Evolutionary conservation across 495 filamentous ascomycete species (phyloP).

Genomic region (Trichoderma reesei): DNA sequence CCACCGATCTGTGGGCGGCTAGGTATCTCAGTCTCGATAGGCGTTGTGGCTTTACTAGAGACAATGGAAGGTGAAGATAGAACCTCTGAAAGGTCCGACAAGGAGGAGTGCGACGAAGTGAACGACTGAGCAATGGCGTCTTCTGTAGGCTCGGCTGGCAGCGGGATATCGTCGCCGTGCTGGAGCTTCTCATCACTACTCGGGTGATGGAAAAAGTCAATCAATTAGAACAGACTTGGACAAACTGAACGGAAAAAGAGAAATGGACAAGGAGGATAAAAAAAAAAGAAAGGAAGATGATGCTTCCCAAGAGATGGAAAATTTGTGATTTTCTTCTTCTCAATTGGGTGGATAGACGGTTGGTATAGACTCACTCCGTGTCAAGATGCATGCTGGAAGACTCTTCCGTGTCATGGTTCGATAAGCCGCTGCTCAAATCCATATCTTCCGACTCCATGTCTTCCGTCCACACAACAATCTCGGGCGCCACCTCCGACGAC

Average conservation of each 20-base stretch:
- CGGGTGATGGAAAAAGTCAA: not conserved
- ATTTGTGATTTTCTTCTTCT: not conserved
- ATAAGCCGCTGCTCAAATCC: constrained; percentile 12
- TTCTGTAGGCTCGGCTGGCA: not conserved
- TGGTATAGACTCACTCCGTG: not conserved
- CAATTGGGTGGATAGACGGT: not conserved
- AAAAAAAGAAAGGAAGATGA: not conserved
- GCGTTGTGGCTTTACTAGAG: constrained; percentile 49
- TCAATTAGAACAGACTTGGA: no score
- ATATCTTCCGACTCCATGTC: constrained; percentile 19
- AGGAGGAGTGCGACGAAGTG: constrained; percentile 21
- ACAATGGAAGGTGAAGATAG: constrained; percentile 35
- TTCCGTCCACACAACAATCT: constrained; percentile 31
- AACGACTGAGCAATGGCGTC: constrained; percentile 15
- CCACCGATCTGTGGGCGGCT: constrained; percentile 18
- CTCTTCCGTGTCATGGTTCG: constrained; percentile 4
- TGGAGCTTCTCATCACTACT: not conserved
- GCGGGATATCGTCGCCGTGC: not conserved
- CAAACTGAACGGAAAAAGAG: no score
- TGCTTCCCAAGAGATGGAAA: not conserved
- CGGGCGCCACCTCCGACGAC: constrained; percentile 22
- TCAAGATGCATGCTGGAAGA: not conserved
- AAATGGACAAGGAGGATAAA: not conserved
- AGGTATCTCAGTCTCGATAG: constrained; percentile 35
- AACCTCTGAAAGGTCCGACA: constrained; percentile 35